Conservation (phyloP, 2,329 filamentous ascomycete species). For the Dothiorella sarmentorum region DNA sequence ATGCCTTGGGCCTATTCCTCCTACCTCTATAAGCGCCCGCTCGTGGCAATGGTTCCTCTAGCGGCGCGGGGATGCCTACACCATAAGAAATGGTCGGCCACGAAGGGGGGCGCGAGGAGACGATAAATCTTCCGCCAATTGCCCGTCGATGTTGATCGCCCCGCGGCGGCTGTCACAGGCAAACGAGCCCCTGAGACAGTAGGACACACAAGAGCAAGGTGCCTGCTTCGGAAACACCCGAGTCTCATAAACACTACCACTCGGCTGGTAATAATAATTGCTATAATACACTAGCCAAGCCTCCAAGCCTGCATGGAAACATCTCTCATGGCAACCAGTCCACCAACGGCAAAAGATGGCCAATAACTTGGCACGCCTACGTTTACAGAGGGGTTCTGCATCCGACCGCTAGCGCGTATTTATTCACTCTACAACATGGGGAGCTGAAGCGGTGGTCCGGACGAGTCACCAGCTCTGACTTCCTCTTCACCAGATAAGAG, state of each 20-base stretch:
- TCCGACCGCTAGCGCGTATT: too few species aligned
- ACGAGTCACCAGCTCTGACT: too few species aligned
- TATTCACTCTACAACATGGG: too few species aligned
- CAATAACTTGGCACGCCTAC: too few species aligned
- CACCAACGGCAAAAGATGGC: too few species aligned
- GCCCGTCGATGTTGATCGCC: neutral
- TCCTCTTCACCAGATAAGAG: too few species aligned
- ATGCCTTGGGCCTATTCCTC: neutral
- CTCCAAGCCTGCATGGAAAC: too few species aligned
- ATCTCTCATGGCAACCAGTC: too few species aligned
- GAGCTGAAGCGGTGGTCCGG: too few species aligned
- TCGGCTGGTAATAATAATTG: too few species aligned
- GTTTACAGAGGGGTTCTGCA: too few species aligned
- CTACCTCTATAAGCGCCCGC: neutral
- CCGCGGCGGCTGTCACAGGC: constrained; percentile 2
- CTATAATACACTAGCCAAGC: too few species aligned
- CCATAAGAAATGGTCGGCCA: neutral
- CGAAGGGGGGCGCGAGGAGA: neutral
- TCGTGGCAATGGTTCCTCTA: neutral
- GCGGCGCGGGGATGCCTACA: neutral
- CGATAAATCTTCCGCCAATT: constrained; percentile 5
- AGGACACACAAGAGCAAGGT: neutral
- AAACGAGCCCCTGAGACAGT: neutral
- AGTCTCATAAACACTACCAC: neutral
- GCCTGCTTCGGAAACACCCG: neutral